Evolutionary conservation across 129 eudicot genomes (phyloP), one percentile per base, ranked within the genome.

Genomic region (Silybum marianum): DNA sequence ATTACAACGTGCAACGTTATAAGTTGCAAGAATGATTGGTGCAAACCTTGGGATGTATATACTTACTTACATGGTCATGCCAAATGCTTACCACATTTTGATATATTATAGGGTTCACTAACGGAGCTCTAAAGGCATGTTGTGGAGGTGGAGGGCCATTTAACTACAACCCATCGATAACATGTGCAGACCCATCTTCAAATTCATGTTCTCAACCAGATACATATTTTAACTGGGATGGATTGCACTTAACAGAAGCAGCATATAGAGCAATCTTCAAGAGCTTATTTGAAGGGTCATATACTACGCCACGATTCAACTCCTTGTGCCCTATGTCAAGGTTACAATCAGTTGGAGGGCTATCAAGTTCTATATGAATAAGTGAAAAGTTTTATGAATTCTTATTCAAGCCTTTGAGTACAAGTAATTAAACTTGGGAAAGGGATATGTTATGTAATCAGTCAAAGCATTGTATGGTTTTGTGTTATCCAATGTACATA

Each of bases 211-310:
- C n/a, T 24, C 71, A 90, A 21, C 97, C 97, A 0, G 71, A 86
- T 25, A 66, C 39, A 14, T 84, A 80, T 58, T 78, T 72, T 36
- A 86, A 74, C n/a, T 92, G 97, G 97, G 97, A 92, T 74, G 97
- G 97, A 21, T 14, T 92, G 39, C 97, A 92, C 74, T 80, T 90
- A 16, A 90, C 94, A 0, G 94, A 92, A 74, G 91, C 87, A 0
- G 90, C 92, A 60, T 84, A 88, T 44, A 75, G 24, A 67, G 4
- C 42, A 12, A 88, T 91, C 16, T 84, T 83, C 40, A 74, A 68
- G 72, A 84, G 89, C 38, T 78, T 92, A 73, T 73, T 86, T 3
- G 54, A 86, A 72, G 93, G 91, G 0, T 34, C 81, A 11, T 87
- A 60, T 72, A 81, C 86, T 3, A 65, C 72, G 4, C 90, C 90